A percentile compares a stretch with the other conserved stretches of the same genome.
Evolutionary conservation across 192 early-diverging fungal species (phyloP).

Genomic region (Anaeromyces robustus): DNA sequence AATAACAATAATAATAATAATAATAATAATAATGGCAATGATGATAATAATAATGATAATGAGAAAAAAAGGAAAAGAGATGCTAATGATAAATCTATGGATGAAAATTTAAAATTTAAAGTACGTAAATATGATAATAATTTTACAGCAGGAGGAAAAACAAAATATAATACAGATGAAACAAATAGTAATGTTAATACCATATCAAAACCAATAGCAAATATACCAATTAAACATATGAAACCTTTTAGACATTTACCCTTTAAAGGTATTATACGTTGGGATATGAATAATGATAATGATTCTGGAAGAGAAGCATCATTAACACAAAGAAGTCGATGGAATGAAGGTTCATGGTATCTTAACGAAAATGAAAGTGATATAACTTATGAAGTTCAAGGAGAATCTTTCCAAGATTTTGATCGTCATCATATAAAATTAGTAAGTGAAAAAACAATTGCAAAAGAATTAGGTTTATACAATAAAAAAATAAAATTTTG

Average conservation of each 20-base stretch:
- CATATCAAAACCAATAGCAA: not conserved
- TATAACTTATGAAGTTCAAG: not conserved
- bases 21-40: not conserved
- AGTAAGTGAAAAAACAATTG: not conserved
- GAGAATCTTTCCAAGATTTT: not conserved
- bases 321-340: not conserved
- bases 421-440: not conserved
- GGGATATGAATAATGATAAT: not conserved
- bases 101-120: not conserved
- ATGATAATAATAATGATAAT: not conserved
- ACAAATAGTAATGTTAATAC: not conserved
- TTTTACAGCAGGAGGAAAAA: not conserved
- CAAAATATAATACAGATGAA: not conserved
- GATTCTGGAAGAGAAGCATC: not conserved
- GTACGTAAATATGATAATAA: not conserved
- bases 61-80: not conserved
- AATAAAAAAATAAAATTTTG: not conserved
- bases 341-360: not conserved
- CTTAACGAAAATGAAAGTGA: not conserved
- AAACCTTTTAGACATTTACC: not conserved
- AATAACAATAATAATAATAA: not conserved
- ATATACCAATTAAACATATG: not conserved
- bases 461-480: not conserved
- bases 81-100: not conserved
- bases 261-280: not conserved